Evolutionary conservation across 805 yeast genomes (phyloP), one percentile per base, ranked within the genome.

Genomic region (Crinitomyces ghanaensis): DNA sequence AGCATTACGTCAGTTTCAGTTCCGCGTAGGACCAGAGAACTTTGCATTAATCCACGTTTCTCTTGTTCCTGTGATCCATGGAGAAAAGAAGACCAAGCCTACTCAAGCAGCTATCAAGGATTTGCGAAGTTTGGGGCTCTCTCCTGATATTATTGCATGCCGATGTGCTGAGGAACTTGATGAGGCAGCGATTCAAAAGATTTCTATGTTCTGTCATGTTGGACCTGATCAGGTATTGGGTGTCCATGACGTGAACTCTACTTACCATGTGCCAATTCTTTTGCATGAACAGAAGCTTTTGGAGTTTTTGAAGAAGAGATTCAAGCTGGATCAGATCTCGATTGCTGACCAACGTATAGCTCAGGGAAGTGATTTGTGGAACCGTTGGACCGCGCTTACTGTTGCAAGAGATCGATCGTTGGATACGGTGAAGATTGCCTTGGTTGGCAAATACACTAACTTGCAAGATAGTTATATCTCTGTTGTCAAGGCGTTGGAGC

Each of bases 71-170:
- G 97, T 91, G 31, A 88, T 91, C 52, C 94, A 86, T 49, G 98
- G 97, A 42, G 99, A 91, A 66, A 95, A 91, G 61, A 91, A 91
- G 70, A 91, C 99, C 27, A 91, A 91, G 62, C 99, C 99, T 38
- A 91, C 99, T 8, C 99, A 91, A 65, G 98, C 97, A 43, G 99
- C 99, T 30, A 81, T 91, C 54, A 84, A 85, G 59, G 98, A 91
- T 59, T 71, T 91, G 60, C 79, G 99, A 63, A 81, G 95, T 30
- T 65, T 88, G 40, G 99, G 99, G 50, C 72, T 91, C 56, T 74
- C 77, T 24, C 97, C 97, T 14, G 97, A 91, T 59, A 78, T 91
- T 74, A 84, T 91, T 63, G 98, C 97, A 37, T 88, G 97, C 66
- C 76, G 99, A 66, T 91, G 99, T 66, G 69, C 83, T 33, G 80